A percentile compares a stretch with the other conserved stretches of the same genome.
phyloP scores from a whole-genome alignment of 768 basidiomycete species.

The Trametopsis cervina region DNA sequence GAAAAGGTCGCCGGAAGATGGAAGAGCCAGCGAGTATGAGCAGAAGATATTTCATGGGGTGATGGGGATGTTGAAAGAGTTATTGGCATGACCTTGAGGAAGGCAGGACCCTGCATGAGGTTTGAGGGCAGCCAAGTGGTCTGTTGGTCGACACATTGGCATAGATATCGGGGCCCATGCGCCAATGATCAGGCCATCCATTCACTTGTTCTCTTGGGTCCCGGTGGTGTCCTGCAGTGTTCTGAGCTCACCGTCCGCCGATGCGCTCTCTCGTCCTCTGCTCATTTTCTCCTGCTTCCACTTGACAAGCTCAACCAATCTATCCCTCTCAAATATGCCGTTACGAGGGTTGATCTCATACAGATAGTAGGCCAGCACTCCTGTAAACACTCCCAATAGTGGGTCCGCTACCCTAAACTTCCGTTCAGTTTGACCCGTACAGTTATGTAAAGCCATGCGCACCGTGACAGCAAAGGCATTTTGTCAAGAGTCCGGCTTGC shows the following conservation, averaged over 20 bases:
- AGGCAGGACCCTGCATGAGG: neutral
- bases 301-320: conserved; percentile 42
- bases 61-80: conserved; percentile 35
- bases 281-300: conserved; percentile 61
- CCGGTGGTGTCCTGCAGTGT: neutral
- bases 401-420: conserved; percentile 56
- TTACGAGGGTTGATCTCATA: conserved; percentile 78
- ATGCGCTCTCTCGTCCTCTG: conserved; percentile 15
- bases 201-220: neutral
- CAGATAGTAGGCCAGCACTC: conserved; percentile 70
- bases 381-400: conserved; percentile 70
- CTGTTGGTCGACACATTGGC: too few species aligned
- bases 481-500: neutral
- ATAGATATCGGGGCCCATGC: too few species aligned
- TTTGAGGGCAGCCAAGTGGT: too few species aligned
- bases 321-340: conserved; percentile 47
- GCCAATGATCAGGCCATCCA: neutral
- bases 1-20: conserved; percentile 23
- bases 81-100: conserved; percentile 11
- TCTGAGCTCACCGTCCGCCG: conserved; percentile 4
- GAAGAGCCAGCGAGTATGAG: conserved; percentile 25
- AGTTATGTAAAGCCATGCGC: neutral
- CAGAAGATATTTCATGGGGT: conserved; percentile 34
- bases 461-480: conserved; percentile 48
- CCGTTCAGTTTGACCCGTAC: too few species aligned